These are phyloP conservation scores for Phtheirospermum japonicum DNA, from an alignment of 257 asterid genomes.

Conservation along the genomic window DNA sequence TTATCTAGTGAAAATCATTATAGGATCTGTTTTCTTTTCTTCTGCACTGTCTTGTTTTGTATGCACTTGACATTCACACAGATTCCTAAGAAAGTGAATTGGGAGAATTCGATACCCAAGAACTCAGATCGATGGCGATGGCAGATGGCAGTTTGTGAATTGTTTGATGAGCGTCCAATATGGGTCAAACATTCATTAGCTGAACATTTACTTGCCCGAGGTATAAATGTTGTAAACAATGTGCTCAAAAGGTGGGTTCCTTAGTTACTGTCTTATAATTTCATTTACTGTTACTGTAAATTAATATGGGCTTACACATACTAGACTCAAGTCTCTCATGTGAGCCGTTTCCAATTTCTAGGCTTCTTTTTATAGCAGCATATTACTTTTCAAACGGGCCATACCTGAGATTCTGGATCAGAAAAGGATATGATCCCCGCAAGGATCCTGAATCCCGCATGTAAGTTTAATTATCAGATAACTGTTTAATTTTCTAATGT, in stretches of 20 bases:
- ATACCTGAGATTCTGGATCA: conserved; percentile 78
- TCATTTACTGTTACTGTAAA: conserved; percentile 14
- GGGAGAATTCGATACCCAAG: conserved; percentile 70
- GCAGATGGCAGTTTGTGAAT: conserved; percentile 70
- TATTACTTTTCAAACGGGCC: conserved; percentile 95
- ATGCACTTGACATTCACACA: conserved; percentile 79
- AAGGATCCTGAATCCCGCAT: conserved; percentile 90
- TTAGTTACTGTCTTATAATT: conserved; percentile 22
- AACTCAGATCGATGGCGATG: conserved; percentile 67
- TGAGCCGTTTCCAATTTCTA: conserved; percentile 34
- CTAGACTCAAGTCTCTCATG: conserved; percentile 27
- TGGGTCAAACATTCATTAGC: conserved; percentile 74
- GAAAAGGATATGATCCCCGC: conserved; percentile 98
- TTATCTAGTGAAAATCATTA: background rate
- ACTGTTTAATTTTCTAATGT: conserved; percentile 6
- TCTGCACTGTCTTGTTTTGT: conserved; percentile 34
- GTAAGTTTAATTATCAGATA: conserved; percentile 43
- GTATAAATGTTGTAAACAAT: conserved; percentile 44
- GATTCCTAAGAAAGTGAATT: conserved; percentile 83
- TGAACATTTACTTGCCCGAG: conserved; percentile 59
- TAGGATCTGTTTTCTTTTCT: background rate
- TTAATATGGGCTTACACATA: conserved; percentile 9
- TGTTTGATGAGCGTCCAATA: conserved; percentile 85
- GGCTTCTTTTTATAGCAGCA: conserved; percentile 83
- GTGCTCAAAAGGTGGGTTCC: conserved; percentile 63